These are phyloP conservation scores for Eimeria falciformis DNA, from an alignment of 169 alveolate genomes.

Conservation along the genomic window DNA sequence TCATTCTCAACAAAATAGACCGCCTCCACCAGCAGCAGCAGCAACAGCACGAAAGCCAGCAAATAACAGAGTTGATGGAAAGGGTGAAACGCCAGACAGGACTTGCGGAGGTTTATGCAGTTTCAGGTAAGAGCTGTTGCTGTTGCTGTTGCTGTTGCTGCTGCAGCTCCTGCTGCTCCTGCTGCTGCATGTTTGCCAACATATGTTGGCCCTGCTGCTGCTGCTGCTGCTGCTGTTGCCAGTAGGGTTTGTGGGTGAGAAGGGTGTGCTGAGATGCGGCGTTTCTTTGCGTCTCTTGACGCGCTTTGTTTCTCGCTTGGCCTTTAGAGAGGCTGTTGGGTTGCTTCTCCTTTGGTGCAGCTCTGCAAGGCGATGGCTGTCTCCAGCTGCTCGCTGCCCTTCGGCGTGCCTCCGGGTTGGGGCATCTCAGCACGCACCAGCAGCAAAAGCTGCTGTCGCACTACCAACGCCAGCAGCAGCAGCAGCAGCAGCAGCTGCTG, in stretches of 20 bases:
- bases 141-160: slow-evolving; percentile 43
- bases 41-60: background rate
- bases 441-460: slow-evolving; percentile 31
- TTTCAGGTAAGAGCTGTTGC: slow-evolving; percentile 45
- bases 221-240: slow-evolving; percentile 21
- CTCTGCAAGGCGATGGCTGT: slow-evolving; percentile 29
- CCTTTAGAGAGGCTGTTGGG: background rate
- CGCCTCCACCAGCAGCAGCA: background rate
- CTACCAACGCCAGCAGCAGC: background rate
- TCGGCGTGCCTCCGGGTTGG: slow-evolving; percentile 38
- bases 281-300: background rate
- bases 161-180: background rate
- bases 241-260: too few species aligned
- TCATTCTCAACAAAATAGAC: slow-evolving; percentile 50
- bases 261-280: too few species aligned
- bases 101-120: slow-evolving; percentile 48
- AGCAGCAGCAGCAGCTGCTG: slow-evolving; percentile 34
- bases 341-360: background rate
- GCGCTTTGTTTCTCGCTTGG: background rate
- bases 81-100: slow-evolving; percentile 47
- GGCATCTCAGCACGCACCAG: slow-evolving; percentile 4
- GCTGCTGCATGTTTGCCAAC: too few species aligned
- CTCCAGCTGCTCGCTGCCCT: slow-evolving; percentile 13
- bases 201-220: too few species aligned
- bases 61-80: slow-evolving; percentile 15